phyloP scores from a whole-genome alignment of 805 yeast genomes.

The Kregervanrija delftensis region DNA sequence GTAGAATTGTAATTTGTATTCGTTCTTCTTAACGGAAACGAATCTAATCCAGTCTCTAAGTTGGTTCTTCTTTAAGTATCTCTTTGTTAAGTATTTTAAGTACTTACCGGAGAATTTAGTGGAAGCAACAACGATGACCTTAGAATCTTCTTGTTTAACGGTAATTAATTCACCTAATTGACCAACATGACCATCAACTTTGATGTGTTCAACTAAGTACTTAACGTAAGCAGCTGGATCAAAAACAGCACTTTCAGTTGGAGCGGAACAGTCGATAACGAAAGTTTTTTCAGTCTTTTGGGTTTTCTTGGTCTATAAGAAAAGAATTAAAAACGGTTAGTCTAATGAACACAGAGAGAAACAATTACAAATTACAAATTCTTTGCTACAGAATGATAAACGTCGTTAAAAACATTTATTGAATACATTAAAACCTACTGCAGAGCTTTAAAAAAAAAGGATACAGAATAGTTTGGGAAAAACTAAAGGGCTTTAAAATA shows the following conservation, averaged over 20 bases:
- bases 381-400: slow-evolving; percentile 5
- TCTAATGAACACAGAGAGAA: slow-evolving; percentile 4
- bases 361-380: not conserved
- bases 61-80: slow-evolving; percentile 99
- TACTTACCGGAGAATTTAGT: slow-evolving; percentile 99
- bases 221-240: slow-evolving; percentile 97
- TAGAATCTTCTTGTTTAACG: slow-evolving; percentile 79
- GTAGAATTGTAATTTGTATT: slow-evolving; percentile 98
- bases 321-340: slow-evolving; percentile 3
- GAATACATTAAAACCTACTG: slow-evolving; percentile 9
- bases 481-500: slow-evolving; percentile 13
- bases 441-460: not conserved
- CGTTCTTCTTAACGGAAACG: slow-evolving; percentile 91
- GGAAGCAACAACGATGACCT: slow-evolving; percentile 81
- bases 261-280: slow-evolving; percentile 94
- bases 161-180: slow-evolving; percentile 94
- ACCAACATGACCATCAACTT: slow-evolving; percentile 94
- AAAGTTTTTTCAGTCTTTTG: slow-evolving; percentile 74
- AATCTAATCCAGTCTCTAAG: slow-evolving; percentile 99
- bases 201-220: slow-evolving; percentile 98
- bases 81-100: slow-evolving; percentile 99
- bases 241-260: slow-evolving; percentile 94
- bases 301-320: slow-evolving; percentile 68
- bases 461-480: slow-evolving; percentile 17
- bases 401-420: not conserved